phyloP scores from a whole-genome alignment of 768 basidiomycete species.

The Suillus placidus region DNA sequence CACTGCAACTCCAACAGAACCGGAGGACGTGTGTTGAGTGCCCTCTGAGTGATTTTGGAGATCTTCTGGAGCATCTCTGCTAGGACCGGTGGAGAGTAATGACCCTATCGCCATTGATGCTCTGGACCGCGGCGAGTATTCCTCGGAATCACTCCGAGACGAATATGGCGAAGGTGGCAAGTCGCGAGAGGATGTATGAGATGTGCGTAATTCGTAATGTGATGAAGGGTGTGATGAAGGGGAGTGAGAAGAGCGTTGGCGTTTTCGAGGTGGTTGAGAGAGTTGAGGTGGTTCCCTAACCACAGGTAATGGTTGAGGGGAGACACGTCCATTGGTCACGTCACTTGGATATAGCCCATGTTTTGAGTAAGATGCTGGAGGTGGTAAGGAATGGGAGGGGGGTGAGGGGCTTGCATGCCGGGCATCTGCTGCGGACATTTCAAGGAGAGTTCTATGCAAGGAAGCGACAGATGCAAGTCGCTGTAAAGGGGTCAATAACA shows the following conservation, averaged over 20 bases:
- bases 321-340: conserved; percentile 20
- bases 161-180: conserved; percentile 77
- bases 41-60: conserved; percentile 24
- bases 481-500: conserved; percentile 38
- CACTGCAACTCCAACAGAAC: conserved; percentile 8
- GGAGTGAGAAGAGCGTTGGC: conserved; percentile 63
- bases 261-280: conserved; percentile 57
- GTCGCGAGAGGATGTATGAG: conserved; percentile 45
- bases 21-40: conserved; percentile 16
- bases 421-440: conserved; percentile 44
- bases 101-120: conserved; percentile 83
- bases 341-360: conserved; percentile 24
- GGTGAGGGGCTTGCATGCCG: conserved; percentile 34
- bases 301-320: conserved; percentile 12
- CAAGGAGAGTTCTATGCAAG: conserved; percentile 71
- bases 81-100: conserved; percentile 54
- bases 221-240: conserved; percentile 54
- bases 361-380: conserved; percentile 40
- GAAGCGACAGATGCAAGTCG: conserved; percentile 71
- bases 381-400: conserved; percentile 38
- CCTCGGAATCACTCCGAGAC: conserved; percentile 66
- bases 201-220: conserved; percentile 35
- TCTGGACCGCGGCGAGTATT: conserved; percentile 70
- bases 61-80: conserved; percentile 32
- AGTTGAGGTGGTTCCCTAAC: conserved; percentile 35